Evolutionary conservation across 495 filamentous ascomycete genomes (phyloP).

Genomic region (Umbilicaria muhlenbergii): DNA sequence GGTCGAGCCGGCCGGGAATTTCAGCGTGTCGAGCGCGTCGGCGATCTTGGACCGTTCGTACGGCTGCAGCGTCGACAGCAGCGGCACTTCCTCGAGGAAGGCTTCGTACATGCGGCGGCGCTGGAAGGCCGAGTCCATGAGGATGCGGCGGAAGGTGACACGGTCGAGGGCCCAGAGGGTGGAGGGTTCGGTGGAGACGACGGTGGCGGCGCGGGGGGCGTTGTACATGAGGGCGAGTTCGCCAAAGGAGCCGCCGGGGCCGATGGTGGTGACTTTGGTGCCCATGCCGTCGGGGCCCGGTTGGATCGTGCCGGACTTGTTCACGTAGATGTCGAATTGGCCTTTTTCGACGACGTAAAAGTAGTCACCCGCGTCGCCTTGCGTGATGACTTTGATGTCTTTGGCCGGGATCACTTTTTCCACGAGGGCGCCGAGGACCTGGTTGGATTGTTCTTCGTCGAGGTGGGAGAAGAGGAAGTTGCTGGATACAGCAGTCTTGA

Average conservation of each 20-base stretch:
- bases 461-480: constrained; percentile 94
- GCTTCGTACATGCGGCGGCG: constrained; percentile 91
- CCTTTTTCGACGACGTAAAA: constrained; percentile 96
- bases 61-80: constrained; percentile 67
- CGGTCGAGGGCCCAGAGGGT: constrained; percentile 91
- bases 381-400: constrained; percentile 90
- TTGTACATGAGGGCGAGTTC: constrained; percentile 98
- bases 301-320: constrained; percentile 60
- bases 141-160: constrained; percentile 89
- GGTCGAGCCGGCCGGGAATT: constrained; percentile 58
- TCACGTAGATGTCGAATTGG: constrained; percentile 82
- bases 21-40: constrained; percentile 82
- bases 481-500: constrained; percentile 65
- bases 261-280: constrained; percentile 63
- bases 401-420: constrained; percentile 93
- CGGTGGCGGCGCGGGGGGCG: constrained; percentile 89
- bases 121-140: constrained; percentile 97
- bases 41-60: constrained; percentile 96
- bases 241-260: constrained; percentile 88
- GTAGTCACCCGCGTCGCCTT: constrained; percentile 92
- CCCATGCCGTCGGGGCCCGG: constrained; percentile 76
- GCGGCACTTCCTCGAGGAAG: constrained; percentile 90
- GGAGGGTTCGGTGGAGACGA: constrained; percentile 67
- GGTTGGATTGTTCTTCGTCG: constrained; percentile 76
- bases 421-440: constrained; percentile 78